Evolutionary conservation across 331 rosid species (phyloP), one percentile per base, ranked within the genome.

Genomic region (Prunus yedoensis): DNA sequence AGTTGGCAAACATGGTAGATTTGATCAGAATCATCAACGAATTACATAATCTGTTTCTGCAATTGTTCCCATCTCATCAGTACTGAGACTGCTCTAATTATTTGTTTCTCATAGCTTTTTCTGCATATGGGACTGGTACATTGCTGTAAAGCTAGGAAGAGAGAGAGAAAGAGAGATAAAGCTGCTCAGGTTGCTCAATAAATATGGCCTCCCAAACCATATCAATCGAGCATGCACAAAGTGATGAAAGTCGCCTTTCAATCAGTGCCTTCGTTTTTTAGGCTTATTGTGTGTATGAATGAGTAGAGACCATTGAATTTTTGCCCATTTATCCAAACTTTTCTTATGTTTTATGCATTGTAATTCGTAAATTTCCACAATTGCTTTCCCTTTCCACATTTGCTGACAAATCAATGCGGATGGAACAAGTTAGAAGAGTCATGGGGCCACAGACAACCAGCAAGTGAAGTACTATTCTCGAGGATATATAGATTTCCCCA

Each of bases 401-500:
- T 27, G 28, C 28, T 27, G 28, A 23, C 1, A 10, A 43, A 47
- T 13, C 41, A 72, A 41, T 72, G 74, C 56, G 10, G 28, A 21
- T 49, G 75, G 54, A 38, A 62, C 77, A 28, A 10, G 49, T 12
- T 2, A 8, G 27, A 51, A 14, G 27, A 60, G 61, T 4, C 76
- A 56, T 52, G 65, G 67, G 79, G 79, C 77, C 77, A 60, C 69
- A 62, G 68, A 67, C 71, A 8, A 35, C 16, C n/a, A 59, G 25
- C 6, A 25, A 25, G 23, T 13, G 65, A 59, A 30, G 43, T 27
- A 38, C 54, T 14, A 9, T 0, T 23, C 3, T 17, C 0, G 17
- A 58, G 1, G 10, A 23, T 59, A 23, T 59, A 79, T 60, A 83
- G 54, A 80, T 76, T 74, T 76, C 84, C 1, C 72, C 49, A 25